These are phyloP conservation scores for Santalum album DNA, from an alignment of 164 flowering plant species.

Conservation along the genomic window DNA sequence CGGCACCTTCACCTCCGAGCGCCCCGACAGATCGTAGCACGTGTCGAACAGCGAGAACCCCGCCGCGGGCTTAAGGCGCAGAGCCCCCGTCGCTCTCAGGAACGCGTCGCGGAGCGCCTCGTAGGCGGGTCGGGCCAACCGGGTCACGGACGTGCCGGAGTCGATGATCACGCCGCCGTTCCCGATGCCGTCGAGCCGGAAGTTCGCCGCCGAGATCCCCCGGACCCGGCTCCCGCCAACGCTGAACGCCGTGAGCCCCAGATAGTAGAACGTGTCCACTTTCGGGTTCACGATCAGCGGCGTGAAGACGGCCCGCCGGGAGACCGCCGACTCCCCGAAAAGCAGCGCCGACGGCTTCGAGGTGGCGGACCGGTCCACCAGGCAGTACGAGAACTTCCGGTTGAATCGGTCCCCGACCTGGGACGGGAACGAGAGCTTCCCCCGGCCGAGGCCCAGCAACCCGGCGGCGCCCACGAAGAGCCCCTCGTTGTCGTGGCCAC, in stretches of 20 bases:
- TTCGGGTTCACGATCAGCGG: slow-evolving; percentile 60
- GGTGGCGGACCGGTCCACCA: slow-evolving; percentile 61
- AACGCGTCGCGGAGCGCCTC: slow-evolving; percentile 67
- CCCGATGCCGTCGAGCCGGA: slow-evolving; percentile 58
- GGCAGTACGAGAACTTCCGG: slow-evolving; percentile 77
- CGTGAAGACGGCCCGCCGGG: slow-evolving; percentile 60
- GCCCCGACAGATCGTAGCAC: slow-evolving; percentile 74
- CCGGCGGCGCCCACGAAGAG: slow-evolving; percentile 93
- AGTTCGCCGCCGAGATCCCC: slow-evolving; percentile 42
- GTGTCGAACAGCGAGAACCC: slow-evolving; percentile 83
- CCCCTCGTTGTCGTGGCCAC: slow-evolving; percentile 96
- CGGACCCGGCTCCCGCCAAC: slow-evolving; percentile 75
- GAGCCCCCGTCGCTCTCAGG: slow-evolving; percentile 39
- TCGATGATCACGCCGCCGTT: slow-evolving; percentile 92
- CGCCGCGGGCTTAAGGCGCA: slow-evolving; percentile 41
- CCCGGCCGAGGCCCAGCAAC: slow-evolving; percentile 78
- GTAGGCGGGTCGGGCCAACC: slow-evolving; percentile 76
- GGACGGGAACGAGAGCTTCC: slow-evolving; percentile 61
- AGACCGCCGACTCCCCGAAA: slow-evolving; percentile 55
- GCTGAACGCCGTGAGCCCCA: slow-evolving; percentile 63
- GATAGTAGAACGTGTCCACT: slow-evolving; percentile 86
- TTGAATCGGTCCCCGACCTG: slow-evolving; percentile 61
- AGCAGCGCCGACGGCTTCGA: slow-evolving; percentile 55
- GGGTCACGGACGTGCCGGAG: slow-evolving; percentile 94
- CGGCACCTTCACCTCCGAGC: slow-evolving; percentile 79